Evolutionary conservation across 345 rosid species (phyloP).

Genomic region (Sisymbrium irio): DNA sequence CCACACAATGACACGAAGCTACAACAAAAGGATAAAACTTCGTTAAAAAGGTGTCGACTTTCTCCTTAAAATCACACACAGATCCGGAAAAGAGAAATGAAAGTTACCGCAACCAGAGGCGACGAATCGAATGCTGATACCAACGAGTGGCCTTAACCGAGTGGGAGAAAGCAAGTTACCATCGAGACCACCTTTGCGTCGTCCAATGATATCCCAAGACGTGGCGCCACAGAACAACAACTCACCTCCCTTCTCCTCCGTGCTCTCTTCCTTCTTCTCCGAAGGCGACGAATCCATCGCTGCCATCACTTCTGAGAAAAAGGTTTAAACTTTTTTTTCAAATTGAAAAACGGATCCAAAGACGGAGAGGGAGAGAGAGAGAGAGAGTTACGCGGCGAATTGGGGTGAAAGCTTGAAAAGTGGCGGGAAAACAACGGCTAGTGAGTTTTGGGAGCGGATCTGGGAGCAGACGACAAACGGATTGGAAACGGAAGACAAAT

Average conservation of each 20-base stretch:
- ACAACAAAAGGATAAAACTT: slow-evolving; percentile 28
- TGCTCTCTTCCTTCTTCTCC: slow-evolving; percentile 51
- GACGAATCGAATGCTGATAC: slow-evolving; percentile 69
- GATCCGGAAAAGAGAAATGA: neutral
- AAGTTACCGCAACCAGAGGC: slow-evolving; percentile 81
- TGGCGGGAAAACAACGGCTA: slow-evolving; percentile 85
- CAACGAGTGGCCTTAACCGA: slow-evolving; percentile 85
- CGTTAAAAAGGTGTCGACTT: neutral
- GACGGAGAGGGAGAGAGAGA: slow-evolving; percentile 43
- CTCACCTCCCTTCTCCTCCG: slow-evolving; percentile 79
- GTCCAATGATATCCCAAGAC: slow-evolving; percentile 72
- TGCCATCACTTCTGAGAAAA: slow-evolving; percentile 42
- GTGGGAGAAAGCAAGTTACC: slow-evolving; percentile 88
- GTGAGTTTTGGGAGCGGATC: slow-evolving; percentile 30
- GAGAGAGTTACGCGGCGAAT: slow-evolving; percentile 31
- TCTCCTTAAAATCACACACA: neutral
- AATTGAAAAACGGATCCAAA: slow-evolving; percentile 41
- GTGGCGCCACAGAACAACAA: slow-evolving; percentile 86
- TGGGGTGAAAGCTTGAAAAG: slow-evolving; percentile 20
- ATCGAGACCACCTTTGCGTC: slow-evolving; percentile 57
- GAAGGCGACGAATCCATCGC: slow-evolving; percentile 41
- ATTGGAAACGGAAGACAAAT: slow-evolving; percentile 34
- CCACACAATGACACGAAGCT: slow-evolving; percentile 97
- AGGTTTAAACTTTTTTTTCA: neutral
- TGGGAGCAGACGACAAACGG: slow-evolving; percentile 36